Evolutionary conservation across 2,329 filamentous ascomycete genomes (phyloP).

Genomic region (Aspergillus fumigatiaffinis): DNA sequence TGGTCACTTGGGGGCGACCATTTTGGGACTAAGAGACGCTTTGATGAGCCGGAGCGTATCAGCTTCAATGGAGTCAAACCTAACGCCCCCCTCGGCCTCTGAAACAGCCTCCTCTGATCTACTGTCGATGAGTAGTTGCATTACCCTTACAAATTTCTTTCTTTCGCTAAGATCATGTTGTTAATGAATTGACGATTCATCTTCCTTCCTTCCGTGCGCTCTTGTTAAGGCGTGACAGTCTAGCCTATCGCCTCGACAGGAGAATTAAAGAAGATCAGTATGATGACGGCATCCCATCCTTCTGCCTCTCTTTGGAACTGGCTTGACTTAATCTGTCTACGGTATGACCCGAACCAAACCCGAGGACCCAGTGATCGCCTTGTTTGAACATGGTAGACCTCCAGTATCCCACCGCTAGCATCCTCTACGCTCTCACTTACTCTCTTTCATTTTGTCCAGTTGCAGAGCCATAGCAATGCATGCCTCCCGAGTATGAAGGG

Average conservation of each 20-base stretch:
- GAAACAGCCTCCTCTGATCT: not conserved
- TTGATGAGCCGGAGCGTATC: constrained; percentile 12
- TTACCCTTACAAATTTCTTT: not conserved
- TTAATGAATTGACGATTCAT: not conserved
- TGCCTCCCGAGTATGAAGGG: not conserved
- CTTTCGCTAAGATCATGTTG: not conserved
- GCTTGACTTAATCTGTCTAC: not conserved
- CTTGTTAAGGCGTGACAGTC: not conserved
- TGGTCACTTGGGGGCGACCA: not conserved
- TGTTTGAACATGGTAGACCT: not conserved
- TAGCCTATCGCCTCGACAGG: too few species aligned
- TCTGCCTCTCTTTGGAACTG: not conserved
- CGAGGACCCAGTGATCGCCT: not conserved
- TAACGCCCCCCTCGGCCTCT: not conserved
- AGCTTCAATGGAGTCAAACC: not conserved
- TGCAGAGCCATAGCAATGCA: too few species aligned
- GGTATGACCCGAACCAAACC: not conserved
- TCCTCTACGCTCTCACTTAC: not conserved
- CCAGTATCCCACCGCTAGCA: not conserved
- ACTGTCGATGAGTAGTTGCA: not conserved
- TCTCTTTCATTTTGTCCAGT: not conserved
- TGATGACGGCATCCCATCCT: not conserved
- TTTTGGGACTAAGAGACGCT: constrained; percentile 10
- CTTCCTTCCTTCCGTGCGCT: too few species aligned
- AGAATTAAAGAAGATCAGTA: not conserved